A percentile compares a stretch with the other conserved stretches of the same genome.
Conservation (phyloP, 2,329 filamentous ascomycete genomes). For the Penicillium hordei region DNA sequence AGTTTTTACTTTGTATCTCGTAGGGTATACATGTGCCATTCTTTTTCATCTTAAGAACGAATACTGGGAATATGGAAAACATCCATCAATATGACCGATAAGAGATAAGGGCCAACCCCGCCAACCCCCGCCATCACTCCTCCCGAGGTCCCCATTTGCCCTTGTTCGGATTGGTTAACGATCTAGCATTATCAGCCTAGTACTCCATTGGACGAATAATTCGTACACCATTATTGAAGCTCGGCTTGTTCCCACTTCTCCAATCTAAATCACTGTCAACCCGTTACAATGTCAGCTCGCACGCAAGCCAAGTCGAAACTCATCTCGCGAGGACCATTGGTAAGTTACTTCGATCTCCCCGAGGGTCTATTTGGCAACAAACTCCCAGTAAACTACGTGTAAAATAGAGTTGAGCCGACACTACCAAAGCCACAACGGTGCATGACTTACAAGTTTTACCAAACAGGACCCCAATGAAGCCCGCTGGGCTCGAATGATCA, state of each 20-base stretch:
- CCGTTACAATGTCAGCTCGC: slow-evolving; percentile 22
- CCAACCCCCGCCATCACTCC: slow-evolving; percentile 6
- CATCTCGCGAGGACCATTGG: slow-evolving; percentile 36
- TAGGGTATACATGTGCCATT: background rate
- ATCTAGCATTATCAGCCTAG: background rate
- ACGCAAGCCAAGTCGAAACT: slow-evolving; percentile 31
- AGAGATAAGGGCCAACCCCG: slow-evolving; percentile 15
- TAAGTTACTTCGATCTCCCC: slow-evolving; percentile 18
- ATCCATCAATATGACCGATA: background rate
- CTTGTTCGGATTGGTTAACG: background rate
- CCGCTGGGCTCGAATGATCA: slow-evolving; percentile 45
- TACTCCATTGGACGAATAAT: background rate
- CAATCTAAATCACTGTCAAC: background rate
- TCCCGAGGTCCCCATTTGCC: background rate
- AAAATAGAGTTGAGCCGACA: background rate
- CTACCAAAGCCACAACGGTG: background rate
- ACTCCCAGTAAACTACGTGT: background rate
- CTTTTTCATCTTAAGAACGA: background rate
- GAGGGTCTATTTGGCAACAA: background rate
- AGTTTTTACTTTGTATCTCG: background rate
- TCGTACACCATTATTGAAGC: background rate
- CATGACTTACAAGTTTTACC: background rate
- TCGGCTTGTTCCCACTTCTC: background rate
- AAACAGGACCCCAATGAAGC: slow-evolving; percentile 40
- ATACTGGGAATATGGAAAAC: background rate